Conservation (phyloP, 306 rosid genomes). For the Amphicarpaea edgeworthii region DNA sequence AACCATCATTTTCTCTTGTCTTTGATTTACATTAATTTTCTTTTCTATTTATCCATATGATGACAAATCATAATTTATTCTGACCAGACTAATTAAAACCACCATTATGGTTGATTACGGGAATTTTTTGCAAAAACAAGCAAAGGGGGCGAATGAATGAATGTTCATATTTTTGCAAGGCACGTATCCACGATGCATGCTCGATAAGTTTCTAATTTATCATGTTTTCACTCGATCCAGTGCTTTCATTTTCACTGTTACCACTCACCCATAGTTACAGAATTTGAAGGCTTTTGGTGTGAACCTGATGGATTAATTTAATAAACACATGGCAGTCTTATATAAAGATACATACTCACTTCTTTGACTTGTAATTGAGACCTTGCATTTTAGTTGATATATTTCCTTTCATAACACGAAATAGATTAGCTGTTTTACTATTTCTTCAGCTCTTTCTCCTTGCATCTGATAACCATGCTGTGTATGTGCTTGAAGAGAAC, state of each 20-base stretch:
- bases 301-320: not conserved
- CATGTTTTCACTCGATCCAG: not conserved
- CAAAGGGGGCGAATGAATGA: not conserved
- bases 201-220: not conserved
- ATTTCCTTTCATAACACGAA: not conserved
- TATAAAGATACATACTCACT: not conserved
- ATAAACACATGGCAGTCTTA: not conserved
- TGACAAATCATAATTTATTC: not conserved
- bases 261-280: not conserved
- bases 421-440: conserved; percentile 10
- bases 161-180: not conserved
- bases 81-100: not conserved
- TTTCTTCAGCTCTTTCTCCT: conserved; percentile 1
- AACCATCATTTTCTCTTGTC: not conserved
- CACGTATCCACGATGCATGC: not conserved
- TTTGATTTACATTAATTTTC: not conserved
- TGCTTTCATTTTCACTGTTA: conserved; percentile 29
- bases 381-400: not conserved
- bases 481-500: not conserved
- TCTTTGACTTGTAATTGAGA: not conserved
- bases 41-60: not conserved
- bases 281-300: not conserved
- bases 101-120: not conserved
- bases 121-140: conserved; percentile 5
- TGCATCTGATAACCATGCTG: conserved; percentile 7